Base-by-base conservation (phyloP, 2,329 filamentous ascomycete genomes). In the Atkinsonella texensis region DNA sequence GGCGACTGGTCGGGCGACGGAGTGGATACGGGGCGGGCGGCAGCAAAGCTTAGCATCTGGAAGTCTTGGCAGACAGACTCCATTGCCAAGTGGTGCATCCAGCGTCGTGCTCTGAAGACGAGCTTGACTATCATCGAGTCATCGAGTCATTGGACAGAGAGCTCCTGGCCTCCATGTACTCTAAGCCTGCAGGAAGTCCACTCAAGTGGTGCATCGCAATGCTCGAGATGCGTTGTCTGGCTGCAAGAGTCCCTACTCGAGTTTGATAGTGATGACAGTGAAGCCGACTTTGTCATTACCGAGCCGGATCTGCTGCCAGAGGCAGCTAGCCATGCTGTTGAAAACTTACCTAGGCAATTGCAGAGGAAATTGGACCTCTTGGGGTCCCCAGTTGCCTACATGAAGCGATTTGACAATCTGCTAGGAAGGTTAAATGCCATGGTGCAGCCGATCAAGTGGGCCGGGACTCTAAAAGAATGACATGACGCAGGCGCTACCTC, bases 1-100 rank as follows among this genome's bases (percentile, higher is more conserved):
- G n/a, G n/a, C n/a, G n/a, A n/a, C n/a, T n/a, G n/a, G n/a, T n/a
- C n/a, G n/a, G n/a, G n/a, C n/a, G n/a, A n/a, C n/a, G n/a, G n/a
- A n/a, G n/a, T n/a, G n/a, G n/a, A n/a, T n/a, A n/a, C n/a, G n/a
- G n/a, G n/a, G n/a, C n/a, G n/a, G n/a, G n/a, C n/a, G n/a, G n/a
- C n/a, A n/a, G n/a, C n/a, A n/a, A n/a, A n/a, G n/a, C n/a, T n/a
- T n/a, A n/a, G n/a, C 72, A 75, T 49, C 69, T 80, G 11, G 71
- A 75, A 48, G 63, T 79, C 18, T 67, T 80, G 2, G 76, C 75
- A 8, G 70, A 74, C 43, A 68, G 69, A 18, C 68, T 80, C n/a
- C 74, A 75, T 54, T 79, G 74, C 54, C 70, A 71, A 32, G 62
- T 72, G 17, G 61, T 67, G 11, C 62, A 56, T n/a, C 59, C 62